phyloP scores from a whole-genome alignment of 805 yeast species.

The Wickerhamomyces pijperi region DNA sequence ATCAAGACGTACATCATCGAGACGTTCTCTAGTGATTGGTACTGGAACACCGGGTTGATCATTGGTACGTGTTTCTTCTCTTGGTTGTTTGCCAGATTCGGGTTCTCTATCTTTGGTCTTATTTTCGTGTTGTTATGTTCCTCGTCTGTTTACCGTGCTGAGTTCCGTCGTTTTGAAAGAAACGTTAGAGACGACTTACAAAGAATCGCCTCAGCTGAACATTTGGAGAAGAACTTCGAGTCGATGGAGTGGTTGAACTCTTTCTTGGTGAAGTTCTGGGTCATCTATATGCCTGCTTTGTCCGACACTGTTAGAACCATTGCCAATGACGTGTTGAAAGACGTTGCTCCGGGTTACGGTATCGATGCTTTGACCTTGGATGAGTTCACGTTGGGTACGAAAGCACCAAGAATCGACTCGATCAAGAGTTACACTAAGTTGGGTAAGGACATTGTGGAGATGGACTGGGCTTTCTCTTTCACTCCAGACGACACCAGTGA shows the following conservation, averaged over 20 bases:
- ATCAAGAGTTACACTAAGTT: constrained; percentile 64
- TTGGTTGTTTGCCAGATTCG: constrained; percentile 53
- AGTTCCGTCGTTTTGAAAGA: constrained; percentile 65
- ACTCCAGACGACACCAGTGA: constrained; percentile 76
- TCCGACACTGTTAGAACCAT: constrained; percentile 62
- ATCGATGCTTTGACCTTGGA: constrained; percentile 64
- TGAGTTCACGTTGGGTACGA: constrained; percentile 71
- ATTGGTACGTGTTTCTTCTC: constrained; percentile 65
- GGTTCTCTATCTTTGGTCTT: constrained; percentile 56
- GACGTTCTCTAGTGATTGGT: constrained; percentile 61
- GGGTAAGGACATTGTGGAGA: constrained; percentile 58
- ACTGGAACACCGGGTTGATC: constrained; percentile 53
- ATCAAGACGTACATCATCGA: constrained; percentile 55
- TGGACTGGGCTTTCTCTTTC: constrained; percentile 78
- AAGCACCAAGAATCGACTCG: constrained; percentile 65
- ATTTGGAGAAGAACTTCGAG: constrained; percentile 52
- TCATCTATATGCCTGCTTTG: constrained; percentile 77
- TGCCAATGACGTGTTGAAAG: constrained; percentile 59
- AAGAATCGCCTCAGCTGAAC: constrained; percentile 51
- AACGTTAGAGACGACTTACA: constrained; percentile 68
- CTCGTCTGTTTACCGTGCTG: constrained; percentile 58
- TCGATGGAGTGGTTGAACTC: constrained; percentile 77
- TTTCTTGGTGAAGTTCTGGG: constrained; percentile 75
- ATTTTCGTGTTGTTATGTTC: constrained; percentile 48
- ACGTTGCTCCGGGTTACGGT: constrained; percentile 74